A percentile compares a stretch with the other conserved stretches of the same genome.
phyloP scores from a whole-genome alignment of 1,284 basidiomycete genomes.

The Cutaneotrichosporon dermatis region DNA sequence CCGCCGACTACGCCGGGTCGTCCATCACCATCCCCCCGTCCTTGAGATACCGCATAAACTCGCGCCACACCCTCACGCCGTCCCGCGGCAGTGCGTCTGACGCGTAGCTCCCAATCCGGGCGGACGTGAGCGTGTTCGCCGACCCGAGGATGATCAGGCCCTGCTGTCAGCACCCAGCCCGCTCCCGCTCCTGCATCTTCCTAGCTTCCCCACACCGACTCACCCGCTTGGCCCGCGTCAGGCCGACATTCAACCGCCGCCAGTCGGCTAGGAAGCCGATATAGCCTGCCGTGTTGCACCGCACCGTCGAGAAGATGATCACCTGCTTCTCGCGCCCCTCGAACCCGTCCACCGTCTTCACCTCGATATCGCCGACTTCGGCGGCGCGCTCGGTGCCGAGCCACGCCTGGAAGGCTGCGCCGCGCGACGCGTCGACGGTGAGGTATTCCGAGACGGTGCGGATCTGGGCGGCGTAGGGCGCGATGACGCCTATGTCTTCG shows the following conservation, averaged over 20 bases:
- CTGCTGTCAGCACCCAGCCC: neutral
- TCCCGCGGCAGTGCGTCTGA: constrained; percentile 30
- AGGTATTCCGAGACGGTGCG: constrained; percentile 63
- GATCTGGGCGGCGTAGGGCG: constrained; percentile 79
- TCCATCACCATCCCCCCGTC: constrained; percentile 30
- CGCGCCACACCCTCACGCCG: constrained; percentile 38
- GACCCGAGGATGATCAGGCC: constrained; percentile 78
- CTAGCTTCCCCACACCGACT: neutral
- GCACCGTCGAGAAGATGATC: constrained; percentile 83
- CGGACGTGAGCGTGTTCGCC: constrained; percentile 59
- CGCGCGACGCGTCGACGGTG: constrained; percentile 34
- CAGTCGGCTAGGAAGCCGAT: constrained; percentile 89
- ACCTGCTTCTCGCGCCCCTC: constrained; percentile 90
- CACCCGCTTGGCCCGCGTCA: constrained; percentile 71
- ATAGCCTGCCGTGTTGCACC: constrained; percentile 66
- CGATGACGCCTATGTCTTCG: constrained; percentile 76
- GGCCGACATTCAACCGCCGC: constrained; percentile 77
- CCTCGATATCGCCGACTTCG: constrained; percentile 64
- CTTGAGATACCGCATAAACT: constrained; percentile 33
- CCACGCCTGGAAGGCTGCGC: constrained; percentile 55
- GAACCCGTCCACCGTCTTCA: constrained; percentile 88
- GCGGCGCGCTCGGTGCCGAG: constrained; percentile 63
- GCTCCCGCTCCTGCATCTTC: neutral
- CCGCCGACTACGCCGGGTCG: constrained; percentile 8
- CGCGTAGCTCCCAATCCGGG: constrained; percentile 20